Evolutionary conservation across 768 basidiomycete genomes (phyloP), one percentile per base, ranked within the genome.

Genomic region (Pleurotus citrinopileatus): DNA sequence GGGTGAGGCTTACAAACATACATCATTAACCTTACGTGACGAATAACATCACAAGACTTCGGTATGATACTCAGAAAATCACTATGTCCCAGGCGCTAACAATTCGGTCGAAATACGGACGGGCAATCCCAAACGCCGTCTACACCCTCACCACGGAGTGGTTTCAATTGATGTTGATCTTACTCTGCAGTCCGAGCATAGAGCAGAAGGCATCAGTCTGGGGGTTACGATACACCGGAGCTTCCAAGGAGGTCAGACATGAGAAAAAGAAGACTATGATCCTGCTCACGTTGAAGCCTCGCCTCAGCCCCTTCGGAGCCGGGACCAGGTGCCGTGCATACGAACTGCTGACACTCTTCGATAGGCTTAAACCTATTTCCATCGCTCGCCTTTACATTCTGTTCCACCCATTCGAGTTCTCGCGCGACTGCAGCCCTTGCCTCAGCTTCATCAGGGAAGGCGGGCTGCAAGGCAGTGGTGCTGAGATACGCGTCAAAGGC

Each of bases 171-270:
- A 38, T 36, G 65, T 74, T 73, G 32, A 79, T 73, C 59, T 82
- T 87, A 70, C 96, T 92, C 56, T 83, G 77, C 34, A 98, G 80
- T 15, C 79, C 80, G 34, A 99, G 65, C 82, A 98, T 81, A 17
- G 70, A 65, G 63, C 91, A 91, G 61, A 98, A 89, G 2, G 93
- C 86, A 50, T 82, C 83, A 0, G 94, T 98, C 64, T 98, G 94
- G 23, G 92, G 89, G 62, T 95, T 96, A 22, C 85, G 81, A 66
- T 91, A 95, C 73, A 79, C 81, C 1, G 81, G 79, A 22, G 86
- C 91, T 94, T 63, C n/a, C 5, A 60, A 46, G 43, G 26, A 20
- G 44, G 26, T 26, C 8, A 54, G 56, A 44, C 5, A 12, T 17
- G 12, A 53, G 15, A 22, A 38, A 1, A 3, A 53, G 34, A 25